A percentile compares a stretch with the other conserved stretches of the same genome.
phyloP scores from a whole-genome alignment of 2,329 filamentous ascomycete genomes.

The Colletotrichum musae region DNA sequence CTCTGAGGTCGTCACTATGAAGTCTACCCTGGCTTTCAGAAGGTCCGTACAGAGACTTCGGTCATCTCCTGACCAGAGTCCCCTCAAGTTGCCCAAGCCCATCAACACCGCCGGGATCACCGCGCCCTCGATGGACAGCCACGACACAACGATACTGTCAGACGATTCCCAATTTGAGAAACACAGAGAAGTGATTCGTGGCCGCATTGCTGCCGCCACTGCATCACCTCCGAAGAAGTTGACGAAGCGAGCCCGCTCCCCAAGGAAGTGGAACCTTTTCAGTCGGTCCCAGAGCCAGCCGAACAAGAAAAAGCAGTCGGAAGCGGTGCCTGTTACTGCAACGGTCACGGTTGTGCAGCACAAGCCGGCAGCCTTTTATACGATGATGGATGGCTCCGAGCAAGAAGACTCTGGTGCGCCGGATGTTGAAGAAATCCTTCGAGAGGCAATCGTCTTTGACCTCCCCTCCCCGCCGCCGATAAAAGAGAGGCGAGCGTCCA shows the following conservation, averaged over 20 bases:
- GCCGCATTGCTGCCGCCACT: slow-evolving; percentile 47
- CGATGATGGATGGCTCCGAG: slow-evolving; percentile 73
- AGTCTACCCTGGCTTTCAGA: slow-evolving; percentile 68
- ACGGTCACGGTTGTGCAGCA: slow-evolving; percentile 64
- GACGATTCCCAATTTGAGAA: slow-evolving; percentile 67
- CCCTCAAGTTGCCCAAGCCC: slow-evolving; percentile 66
- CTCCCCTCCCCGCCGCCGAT: slow-evolving; percentile 35
- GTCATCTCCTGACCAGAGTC: slow-evolving; percentile 57
- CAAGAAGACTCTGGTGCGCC: slow-evolving; percentile 62
- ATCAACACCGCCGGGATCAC: slow-evolving; percentile 61
- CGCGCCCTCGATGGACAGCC: slow-evolving; percentile 68
- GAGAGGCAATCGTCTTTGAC: slow-evolving; percentile 61
- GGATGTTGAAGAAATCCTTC: slow-evolving; percentile 61
- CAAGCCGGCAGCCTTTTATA: slow-evolving; percentile 72
- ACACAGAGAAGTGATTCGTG: slow-evolving; percentile 53
- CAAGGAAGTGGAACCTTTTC: slow-evolving; percentile 76
- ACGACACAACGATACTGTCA: slow-evolving; percentile 70
- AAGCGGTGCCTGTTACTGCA: slow-evolving; percentile 58
- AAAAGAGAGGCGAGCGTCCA: slow-evolving; percentile 35
- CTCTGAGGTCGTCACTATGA: slow-evolving; percentile 63
- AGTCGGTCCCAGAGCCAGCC: slow-evolving; percentile 66
- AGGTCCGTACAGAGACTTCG: slow-evolving; percentile 68
- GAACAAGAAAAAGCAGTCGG: slow-evolving; percentile 53
- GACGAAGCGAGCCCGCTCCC: slow-evolving; percentile 68
- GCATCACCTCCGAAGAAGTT: slow-evolving; percentile 65